A percentile compares a stretch with the other conserved stretches of the same genome.
Conservation (phyloP, 148 eudicot species). For the Agrostemma githago region DNA sequence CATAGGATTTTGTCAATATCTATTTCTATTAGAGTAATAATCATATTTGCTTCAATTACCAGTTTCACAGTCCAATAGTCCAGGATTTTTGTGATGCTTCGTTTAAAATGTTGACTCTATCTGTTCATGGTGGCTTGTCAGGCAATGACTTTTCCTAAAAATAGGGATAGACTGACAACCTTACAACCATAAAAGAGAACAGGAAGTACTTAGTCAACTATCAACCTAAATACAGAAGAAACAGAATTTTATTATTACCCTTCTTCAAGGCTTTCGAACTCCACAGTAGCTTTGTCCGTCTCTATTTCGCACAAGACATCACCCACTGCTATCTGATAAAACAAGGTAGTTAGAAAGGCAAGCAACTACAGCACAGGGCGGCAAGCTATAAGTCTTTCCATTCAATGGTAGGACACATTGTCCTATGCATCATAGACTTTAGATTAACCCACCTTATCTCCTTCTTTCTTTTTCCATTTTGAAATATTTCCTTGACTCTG, state of each 20-base stretch:
- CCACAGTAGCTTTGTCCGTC: slow-evolving; percentile 95
- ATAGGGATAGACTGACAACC: slow-evolving; percentile 7
- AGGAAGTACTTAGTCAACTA: background rate
- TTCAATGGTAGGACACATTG: slow-evolving; percentile 1
- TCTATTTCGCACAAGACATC: slow-evolving; percentile 93
- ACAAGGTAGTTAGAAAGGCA: slow-evolving; percentile 3
- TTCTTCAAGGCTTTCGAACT: slow-evolving; percentile 90
- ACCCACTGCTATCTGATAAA: slow-evolving; percentile 70
- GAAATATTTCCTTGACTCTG: slow-evolving; percentile 95
- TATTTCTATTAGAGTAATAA: background rate
- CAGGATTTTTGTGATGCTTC: too few species aligned
- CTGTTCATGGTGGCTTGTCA: background rate
- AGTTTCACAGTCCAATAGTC: background rate
- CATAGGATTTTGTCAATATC: background rate
- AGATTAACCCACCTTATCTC: slow-evolving; percentile 67
- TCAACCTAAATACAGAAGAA: background rate
- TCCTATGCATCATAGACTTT: background rate
- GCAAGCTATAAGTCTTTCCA: background rate
- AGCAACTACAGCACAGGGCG: background rate
- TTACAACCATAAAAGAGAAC: background rate
- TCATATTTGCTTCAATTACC: background rate
- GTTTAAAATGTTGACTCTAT: too few species aligned
- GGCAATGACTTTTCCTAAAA: background rate
- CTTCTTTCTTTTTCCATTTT: slow-evolving; percentile 87
- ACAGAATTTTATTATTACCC: slow-evolving; percentile 44